These are phyloP conservation scores for Plasmodium coatneyi DNA, from an alignment of 169 alveolate species.

Conservation along the genomic window DNA sequence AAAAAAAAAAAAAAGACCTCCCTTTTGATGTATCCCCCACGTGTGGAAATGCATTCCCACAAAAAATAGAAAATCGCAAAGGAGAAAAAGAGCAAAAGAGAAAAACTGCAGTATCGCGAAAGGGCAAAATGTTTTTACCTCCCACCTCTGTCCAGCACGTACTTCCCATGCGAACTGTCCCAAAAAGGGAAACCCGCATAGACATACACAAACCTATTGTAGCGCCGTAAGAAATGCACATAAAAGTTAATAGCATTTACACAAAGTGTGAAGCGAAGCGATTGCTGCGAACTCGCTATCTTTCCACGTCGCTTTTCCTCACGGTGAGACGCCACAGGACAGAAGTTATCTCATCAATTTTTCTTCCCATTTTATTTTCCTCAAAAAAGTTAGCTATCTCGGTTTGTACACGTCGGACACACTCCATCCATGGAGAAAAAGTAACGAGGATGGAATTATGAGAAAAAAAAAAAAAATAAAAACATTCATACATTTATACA, in stretches of 20 bases:
- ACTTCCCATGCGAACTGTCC: not conserved
- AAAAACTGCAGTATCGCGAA: not conserved
- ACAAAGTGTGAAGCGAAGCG: not conserved
- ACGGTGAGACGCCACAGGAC: not conserved
- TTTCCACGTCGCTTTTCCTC: not conserved
- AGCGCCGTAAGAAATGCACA: not conserved
- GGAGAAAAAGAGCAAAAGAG: not conserved
- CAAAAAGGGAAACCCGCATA: not conserved
- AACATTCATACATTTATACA: not conserved
- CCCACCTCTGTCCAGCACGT: not conserved
- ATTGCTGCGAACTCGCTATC: not conserved
- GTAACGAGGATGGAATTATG: not conserved
- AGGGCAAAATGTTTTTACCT: not conserved
- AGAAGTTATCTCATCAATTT: not conserved
- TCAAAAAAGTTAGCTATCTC: not conserved
- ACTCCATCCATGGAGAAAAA: not conserved
- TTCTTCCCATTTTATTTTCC: not conserved
- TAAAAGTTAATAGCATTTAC: not conserved
- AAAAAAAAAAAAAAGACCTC: not conserved
- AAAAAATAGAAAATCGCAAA: not conserved
- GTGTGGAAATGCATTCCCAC: not conserved
- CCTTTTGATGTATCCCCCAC: not conserved
- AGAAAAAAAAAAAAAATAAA: not conserved
- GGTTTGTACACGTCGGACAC: not conserved
- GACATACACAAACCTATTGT: not conserved